Conservation (phyloP, 2,329 filamentous ascomycete species). For the Aspergillus udagawae region DNA sequence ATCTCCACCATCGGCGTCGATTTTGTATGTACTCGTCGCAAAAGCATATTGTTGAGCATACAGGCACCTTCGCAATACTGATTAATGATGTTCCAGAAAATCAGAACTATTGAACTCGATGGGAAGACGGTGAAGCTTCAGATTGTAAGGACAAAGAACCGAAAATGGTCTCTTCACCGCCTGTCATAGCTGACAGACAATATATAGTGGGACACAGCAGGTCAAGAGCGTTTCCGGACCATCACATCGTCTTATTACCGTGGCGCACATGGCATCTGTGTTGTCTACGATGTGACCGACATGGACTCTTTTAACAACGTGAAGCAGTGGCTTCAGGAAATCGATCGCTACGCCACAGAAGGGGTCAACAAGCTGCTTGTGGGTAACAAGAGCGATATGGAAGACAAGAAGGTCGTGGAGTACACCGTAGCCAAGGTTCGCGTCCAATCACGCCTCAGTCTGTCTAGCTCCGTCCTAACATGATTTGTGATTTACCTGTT, state of each 20-base stretch:
- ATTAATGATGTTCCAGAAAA: slow-evolving; percentile 66
- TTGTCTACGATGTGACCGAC: slow-evolving; percentile 99
- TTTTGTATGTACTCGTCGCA: slow-evolving; percentile 65
- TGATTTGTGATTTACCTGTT: slow-evolving; percentile 6
- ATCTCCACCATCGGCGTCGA: slow-evolving; percentile 99
- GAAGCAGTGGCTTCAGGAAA: slow-evolving; percentile 99
- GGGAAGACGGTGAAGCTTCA: slow-evolving; percentile 99
- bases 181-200: slow-evolving; percentile 13
- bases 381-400: slow-evolving; percentile 99
- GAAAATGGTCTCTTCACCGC: neutral
- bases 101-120: slow-evolving; percentile 98
- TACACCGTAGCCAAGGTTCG: slow-evolving; percentile 98
- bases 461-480: slow-evolving; percentile 5
- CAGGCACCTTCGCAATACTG: slow-evolving; percentile 13
- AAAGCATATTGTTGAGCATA: slow-evolving; percentile 4
- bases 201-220: slow-evolving; percentile 92
- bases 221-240: slow-evolving; percentile 98
- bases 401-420: slow-evolving; percentile 99
- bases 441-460: slow-evolving; percentile 4
- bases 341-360: slow-evolving; percentile 97
- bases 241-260: slow-evolving; percentile 99
- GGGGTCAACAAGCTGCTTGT: slow-evolving; percentile 99
- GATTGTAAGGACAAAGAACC: slow-evolving; percentile 64
- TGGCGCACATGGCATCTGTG: slow-evolving; percentile 97
- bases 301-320: slow-evolving; percentile 99